Base-by-base conservation (phyloP, 2,329 filamentous ascomycete species). In the Aureobasidium sp. region DNA sequence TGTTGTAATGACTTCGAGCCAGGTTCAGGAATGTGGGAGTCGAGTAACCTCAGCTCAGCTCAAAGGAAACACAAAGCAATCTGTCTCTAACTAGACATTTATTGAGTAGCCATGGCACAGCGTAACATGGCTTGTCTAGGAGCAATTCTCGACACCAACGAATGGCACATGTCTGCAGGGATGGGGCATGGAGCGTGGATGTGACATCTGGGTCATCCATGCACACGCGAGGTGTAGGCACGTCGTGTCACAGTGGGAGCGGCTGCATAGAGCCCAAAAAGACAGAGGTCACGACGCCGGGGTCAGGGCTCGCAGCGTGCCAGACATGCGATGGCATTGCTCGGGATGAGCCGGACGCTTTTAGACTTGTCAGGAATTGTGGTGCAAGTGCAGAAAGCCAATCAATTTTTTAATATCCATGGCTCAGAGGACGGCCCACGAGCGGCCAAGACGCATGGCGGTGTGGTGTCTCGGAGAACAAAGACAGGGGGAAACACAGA, bases 401-500 rank as follows among this genome's bases (percentile, higher is more conserved):
- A 57, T 57, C 53, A 57, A 57, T 57, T 57, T 57, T 57, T 57
- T 57, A 57, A 57, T 57, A 57, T 57, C 53, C 17, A 57, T 57
- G 53, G 37, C 39, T 44, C 25, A 39, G 29, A 41, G 53, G 53
- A 27, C 53, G 53, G 41, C 25, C 27, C 53, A 45, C 41, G 53
- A 57, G 53, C 41, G 39, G 37, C 53, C 27, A 57, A 34, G 27
- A 45, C 25, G 29, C 41, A 34, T 57, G 53, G 53, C 53, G 53
- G 53, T 57, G 53, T 57, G 53, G 37, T 44, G 37, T 44, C 22
- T 44, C 41, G 12, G 3, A 57, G 42, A 57, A 31, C 39, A 57
- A 34, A 25, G 53, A 57, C 39, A 36, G 29, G 37, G 52, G 39
- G 39, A 57, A 34, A 44, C 45, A 45, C 41, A 44, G 41, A 11